Percentiles rank a stretch among this genome's conserved stretches.
These are phyloP conservation scores for Mycotypha africana DNA, from an alignment of 371 early-diverging fungal genomes.

Conservation along the genomic window DNA sequence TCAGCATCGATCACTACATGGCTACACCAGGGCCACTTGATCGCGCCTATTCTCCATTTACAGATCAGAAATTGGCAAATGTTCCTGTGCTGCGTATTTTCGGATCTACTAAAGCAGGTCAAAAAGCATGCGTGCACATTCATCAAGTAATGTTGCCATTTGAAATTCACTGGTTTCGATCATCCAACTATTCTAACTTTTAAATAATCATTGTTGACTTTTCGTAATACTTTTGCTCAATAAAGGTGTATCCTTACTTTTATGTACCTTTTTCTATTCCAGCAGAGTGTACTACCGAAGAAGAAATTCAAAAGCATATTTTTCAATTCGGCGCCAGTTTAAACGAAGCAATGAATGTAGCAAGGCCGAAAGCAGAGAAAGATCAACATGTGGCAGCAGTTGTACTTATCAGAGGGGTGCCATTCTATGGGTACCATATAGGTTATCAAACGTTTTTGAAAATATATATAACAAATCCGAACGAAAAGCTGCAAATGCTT, in stretches of 20 bases:
- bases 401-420: constrained; percentile 66
- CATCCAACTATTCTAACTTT: too few species aligned
- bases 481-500: constrained; percentile 46
- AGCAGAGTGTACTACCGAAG: constrained; percentile 12
- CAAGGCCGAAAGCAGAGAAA: constrained; percentile 27
- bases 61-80: constrained; percentile 23
- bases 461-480: constrained; percentile 66
- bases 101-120: constrained; percentile 66
- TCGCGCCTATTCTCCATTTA: constrained; percentile 35
- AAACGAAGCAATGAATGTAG: constrained; percentile 65
- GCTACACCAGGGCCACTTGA: constrained; percentile 53
- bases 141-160: constrained; percentile 52
- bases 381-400: constrained; percentile 63
- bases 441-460: constrained; percentile 70
- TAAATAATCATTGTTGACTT: too few species aligned
- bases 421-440: constrained; percentile 83
- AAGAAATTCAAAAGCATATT: constrained; percentile 38
- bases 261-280: constrained; percentile 52
- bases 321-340: constrained; percentile 64
- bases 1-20: constrained; percentile 61
- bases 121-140: constrained; percentile 76
- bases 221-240: too few species aligned
- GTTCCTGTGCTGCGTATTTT: constrained; percentile 83
- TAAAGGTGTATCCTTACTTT: constrained; percentile 74
- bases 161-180: too few species aligned